A percentile compares a stretch with the other conserved stretches of the same genome.
Evolutionary conservation across 257 asterid genomes (phyloP).

Genomic region (Nicotiana tomentosiformis): DNA sequence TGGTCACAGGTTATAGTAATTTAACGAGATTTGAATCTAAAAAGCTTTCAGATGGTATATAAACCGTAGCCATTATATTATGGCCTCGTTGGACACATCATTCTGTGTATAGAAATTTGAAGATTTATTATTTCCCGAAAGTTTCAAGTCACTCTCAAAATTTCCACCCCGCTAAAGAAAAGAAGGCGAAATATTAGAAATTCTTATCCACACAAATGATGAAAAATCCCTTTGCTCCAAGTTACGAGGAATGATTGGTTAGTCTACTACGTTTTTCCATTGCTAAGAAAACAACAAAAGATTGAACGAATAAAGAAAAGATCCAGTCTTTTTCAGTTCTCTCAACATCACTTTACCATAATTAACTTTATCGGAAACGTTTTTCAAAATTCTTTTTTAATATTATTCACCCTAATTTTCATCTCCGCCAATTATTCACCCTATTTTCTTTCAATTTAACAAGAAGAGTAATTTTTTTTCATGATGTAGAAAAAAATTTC

Average conservation of each 20-base stretch:
- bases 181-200: neutral
- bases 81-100: neutral
- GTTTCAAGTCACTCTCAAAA: neutral
- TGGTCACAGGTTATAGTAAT: no score
- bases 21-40: neutral
- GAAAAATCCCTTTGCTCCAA: neutral
- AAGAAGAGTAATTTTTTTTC: no score
- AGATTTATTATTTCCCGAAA: neutral
- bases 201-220: neutral
- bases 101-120: neutral
- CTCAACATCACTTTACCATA: neutral
- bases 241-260: neutral
- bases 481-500: no score
- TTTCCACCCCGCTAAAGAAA: neutral
- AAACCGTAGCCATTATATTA: neutral
- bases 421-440: no score
- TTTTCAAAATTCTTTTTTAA: no score
- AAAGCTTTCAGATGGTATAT: neutral
- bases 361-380: no score
- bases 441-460: no score
- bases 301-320: neutral
- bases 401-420: no score
- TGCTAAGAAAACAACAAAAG: neutral
- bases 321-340: neutral
- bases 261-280: neutral